Percentiles rank a stretch among this genome's conserved stretches.
Evolutionary conservation across 2,329 filamentous ascomycete species (phyloP).

Genomic region (Ophiostoma ips): DNA sequence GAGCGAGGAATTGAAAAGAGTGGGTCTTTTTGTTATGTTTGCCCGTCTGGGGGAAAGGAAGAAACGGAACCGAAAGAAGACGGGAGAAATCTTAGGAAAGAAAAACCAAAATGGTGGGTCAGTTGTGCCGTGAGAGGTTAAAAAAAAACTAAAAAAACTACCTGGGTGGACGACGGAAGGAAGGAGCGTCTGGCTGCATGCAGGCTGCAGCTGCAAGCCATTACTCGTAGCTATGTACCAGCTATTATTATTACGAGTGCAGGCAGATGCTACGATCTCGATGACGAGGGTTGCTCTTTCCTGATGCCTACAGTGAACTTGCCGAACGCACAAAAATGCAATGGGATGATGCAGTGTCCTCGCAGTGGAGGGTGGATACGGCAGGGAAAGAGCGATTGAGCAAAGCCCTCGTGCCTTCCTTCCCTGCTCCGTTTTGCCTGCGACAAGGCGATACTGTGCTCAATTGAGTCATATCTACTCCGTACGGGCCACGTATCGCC

Average conservation of each 20-base stretch:
- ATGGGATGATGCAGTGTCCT: neutral
- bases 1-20: slow-evolving; percentile 1
- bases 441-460: neutral
- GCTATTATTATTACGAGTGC: neutral
- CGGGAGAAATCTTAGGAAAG: slow-evolving; percentile 12
- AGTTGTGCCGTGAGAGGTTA: neutral
- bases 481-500: too few species aligned
- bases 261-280: neutral
- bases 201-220: neutral
- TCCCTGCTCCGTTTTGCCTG: neutral
- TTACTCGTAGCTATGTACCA: neutral
- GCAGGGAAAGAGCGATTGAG: neutral
- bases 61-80: slow-evolving; percentile 5
- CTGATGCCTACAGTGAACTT: neutral
- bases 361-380: neutral
- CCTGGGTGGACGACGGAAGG: neutral
- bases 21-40: slow-evolving; percentile 1
- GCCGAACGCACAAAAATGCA: too few species aligned
- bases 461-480: neutral
- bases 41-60: slow-evolving; percentile 1
- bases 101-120: slow-evolving; percentile 1
- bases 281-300: slow-evolving; percentile 3
- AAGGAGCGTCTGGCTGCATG: neutral
- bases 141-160: too few species aligned
- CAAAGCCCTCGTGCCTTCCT: neutral